Evolutionary conservation across 164 flowering plant species (phyloP).

Genomic region (Pachysandra terminalis): DNA sequence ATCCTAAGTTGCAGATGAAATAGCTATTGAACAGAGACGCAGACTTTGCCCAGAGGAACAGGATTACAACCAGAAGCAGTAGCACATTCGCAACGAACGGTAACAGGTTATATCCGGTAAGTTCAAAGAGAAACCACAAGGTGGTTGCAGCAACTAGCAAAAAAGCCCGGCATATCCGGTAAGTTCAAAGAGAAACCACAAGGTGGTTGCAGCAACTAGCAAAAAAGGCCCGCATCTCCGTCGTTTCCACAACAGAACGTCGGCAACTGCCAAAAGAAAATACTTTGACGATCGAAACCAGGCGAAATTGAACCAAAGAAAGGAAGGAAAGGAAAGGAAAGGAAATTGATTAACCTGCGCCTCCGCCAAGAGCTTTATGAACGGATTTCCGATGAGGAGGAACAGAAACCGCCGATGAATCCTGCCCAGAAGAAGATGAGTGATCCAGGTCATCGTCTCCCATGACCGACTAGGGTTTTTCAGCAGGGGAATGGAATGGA

Average conservation of each 20-base stretch:
- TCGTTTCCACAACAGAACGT: slow-evolving; percentile 70
- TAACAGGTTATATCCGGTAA: slow-evolving; percentile 54
- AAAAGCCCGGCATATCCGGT: slow-evolving; percentile 50
- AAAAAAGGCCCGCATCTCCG: slow-evolving; percentile 31
- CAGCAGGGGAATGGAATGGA: not conserved
- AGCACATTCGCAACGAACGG: slow-evolving; percentile 61
- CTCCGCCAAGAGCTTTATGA: slow-evolving; percentile 68
- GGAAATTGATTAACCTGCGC: slow-evolving; percentile 38
- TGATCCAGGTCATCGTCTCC: slow-evolving; percentile 18
- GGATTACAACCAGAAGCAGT: slow-evolving; percentile 57
- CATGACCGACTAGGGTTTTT: slow-evolving; percentile 32
- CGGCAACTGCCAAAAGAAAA: slow-evolving; percentile 52
- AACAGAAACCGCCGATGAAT: slow-evolving; percentile 13
- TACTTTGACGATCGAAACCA: not conserved
- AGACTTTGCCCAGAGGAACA: slow-evolving; percentile 85
- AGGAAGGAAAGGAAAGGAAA: slow-evolving; percentile 9
- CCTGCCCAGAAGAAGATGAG: slow-evolving; percentile 4
- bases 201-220: slow-evolving; percentile 39
- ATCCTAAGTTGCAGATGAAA: not conserved
- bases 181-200: slow-evolving; percentile 68
- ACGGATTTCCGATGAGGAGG: slow-evolving; percentile 36
- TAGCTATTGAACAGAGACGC: slow-evolving; percentile 83
- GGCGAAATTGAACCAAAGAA: not conserved
- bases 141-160: slow-evolving; percentile 42
- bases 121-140: slow-evolving; percentile 67